A percentile compares a stretch with the other conserved stretches of the same genome.
Conservation (phyloP, 2,329 filamentous ascomycete species). For the Ceratocystis colombiana region DNA sequence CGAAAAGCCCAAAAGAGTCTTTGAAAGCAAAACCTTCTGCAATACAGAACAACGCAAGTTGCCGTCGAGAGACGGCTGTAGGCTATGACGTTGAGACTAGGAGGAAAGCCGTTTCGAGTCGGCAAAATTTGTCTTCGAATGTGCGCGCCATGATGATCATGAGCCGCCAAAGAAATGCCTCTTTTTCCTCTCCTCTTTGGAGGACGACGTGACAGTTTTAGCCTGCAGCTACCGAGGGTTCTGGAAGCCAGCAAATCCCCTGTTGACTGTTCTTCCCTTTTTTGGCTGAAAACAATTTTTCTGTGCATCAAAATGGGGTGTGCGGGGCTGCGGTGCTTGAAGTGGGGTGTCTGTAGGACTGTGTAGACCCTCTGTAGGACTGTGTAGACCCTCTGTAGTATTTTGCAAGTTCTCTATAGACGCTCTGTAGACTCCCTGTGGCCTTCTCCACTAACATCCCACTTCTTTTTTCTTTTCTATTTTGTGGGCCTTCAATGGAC, state of each 20-base stretch:
- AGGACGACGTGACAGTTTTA: neutral
- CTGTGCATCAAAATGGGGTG: neutral
- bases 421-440: neutral
- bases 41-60: too few relatives aligned
- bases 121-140: neutral
- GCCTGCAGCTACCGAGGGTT: conserved; percentile 8
- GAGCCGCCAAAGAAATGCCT: neutral
- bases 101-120: neutral
- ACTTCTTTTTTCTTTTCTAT: neutral
- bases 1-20: neutral
- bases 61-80: neutral
- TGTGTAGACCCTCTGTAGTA: neutral
- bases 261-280: neutral
- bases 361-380: neutral
- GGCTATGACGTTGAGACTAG: neutral
- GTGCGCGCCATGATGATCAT: neutral
- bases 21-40: too few relatives aligned
- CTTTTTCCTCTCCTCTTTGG: neutral
- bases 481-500: neutral
- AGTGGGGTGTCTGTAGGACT: conserved; percentile 11
- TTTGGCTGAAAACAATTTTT: neutral
- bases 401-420: neutral
- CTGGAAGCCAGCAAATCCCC: neutral
- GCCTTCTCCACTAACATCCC: neutral
- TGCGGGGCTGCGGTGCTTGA: neutral